Conservation (phyloP, 352 stramenopile genomes). For the Phytophthora macrochlamydospora region DNA sequence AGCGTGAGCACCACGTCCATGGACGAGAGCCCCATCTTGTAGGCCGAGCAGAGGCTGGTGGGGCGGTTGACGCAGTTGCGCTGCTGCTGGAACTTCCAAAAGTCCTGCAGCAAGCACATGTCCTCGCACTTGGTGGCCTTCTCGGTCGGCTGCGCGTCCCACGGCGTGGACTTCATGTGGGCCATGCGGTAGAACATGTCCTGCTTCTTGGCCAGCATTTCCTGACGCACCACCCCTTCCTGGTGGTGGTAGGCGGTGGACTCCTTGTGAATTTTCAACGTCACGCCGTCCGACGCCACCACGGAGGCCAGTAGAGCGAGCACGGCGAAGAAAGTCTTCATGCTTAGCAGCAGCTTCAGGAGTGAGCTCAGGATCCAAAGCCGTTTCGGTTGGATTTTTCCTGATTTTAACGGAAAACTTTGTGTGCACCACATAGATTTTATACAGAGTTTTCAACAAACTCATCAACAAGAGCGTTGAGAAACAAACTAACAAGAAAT, state of each 20-base stretch:
- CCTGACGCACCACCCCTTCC: conserved; percentile 27
- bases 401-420: neutral
- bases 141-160: conserved; percentile 51
- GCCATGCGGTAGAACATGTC: conserved; percentile 49
- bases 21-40: conserved; percentile 49
- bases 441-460: too few relatives aligned
- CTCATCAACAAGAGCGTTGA: too few relatives aligned
- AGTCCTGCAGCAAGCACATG: conserved; percentile 57
- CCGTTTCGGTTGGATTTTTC: neutral
- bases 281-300: conserved; percentile 10
- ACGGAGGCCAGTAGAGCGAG: conserved; percentile 19
- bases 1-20: conserved; percentile 60
- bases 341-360: conserved; percentile 9
- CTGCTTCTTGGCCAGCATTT: conserved; percentile 37
- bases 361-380: conserved; percentile 15
- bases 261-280: conserved; percentile 25
- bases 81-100: conserved; percentile 60
- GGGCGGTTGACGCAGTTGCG: conserved; percentile 66
- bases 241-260: conserved; percentile 16
- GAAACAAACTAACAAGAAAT: too few relatives aligned
- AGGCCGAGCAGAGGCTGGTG: conserved; percentile 63
- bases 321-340: conserved; percentile 27
- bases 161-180: conserved; percentile 70
- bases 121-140: conserved; percentile 67
- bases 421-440: too few relatives aligned